Evolutionary conservation across 306 rosid genomes (phyloP), one percentile per base, ranked within the genome.

Genomic region (Oxytropis ochrocephala): DNA sequence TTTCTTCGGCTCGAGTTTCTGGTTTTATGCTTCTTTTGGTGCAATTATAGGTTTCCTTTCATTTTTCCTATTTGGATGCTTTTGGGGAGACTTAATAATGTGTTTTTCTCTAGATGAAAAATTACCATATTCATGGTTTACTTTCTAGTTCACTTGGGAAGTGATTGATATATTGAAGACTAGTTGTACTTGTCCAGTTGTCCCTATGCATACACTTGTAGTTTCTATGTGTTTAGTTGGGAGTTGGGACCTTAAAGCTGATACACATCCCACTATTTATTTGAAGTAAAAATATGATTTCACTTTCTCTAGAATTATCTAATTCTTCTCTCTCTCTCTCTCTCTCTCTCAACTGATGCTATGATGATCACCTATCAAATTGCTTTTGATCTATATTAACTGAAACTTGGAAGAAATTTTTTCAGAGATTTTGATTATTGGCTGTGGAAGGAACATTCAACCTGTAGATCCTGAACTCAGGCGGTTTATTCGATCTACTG

Each of bases 381-480:
- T 64, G 48, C 41, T 57, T 73, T 62, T 44, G 58, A 32, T 65
- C 76, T 38, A 55, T 24, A 6, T 75, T 58, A 50, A 74, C 67
- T 62, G 21, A 70, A 69, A 29, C 49, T 43, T 10, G 53, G 27
- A 72, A 29, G 17, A 55, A 12, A 27, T 63, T 19, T 47, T 87
- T 36, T 33, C 95, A 90, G 98, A 93, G 93, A 93, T 88, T 85
- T 81, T 93, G 70, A 69, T 93, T 71, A 58, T 93, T 81, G 98
- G 94, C 70, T 85, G 94, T 82, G 98, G 98, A 79, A 85, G 87
- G 78, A 1, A 79, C 84, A 85, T 84, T 77, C 91, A 86, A 38
- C 86, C 57, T 3, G 86, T 93, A 29, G 81, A 82, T 85, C 96
- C 97, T 54, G 91, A 88, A 78, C 72, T 88, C 53, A 73, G 82